A percentile compares a stretch with the other conserved stretches of the same genome.
phyloP scores from a whole-genome alignment of 169 alveolate species.

The Perkinsus chesapeaki region DNA sequence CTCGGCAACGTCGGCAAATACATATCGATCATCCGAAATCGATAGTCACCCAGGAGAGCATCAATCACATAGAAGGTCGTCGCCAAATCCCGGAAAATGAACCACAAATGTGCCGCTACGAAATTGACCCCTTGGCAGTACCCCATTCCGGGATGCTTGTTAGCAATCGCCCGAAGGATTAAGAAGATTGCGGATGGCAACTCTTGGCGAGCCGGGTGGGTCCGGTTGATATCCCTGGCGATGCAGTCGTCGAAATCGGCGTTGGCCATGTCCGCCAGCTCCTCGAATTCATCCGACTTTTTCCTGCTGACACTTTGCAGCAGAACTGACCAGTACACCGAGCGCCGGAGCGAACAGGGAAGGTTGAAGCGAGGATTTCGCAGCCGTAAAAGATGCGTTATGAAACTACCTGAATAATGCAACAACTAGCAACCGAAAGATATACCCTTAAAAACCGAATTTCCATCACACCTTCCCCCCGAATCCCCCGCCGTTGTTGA shows the following conservation, averaged over 20 bases:
- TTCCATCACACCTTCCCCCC: too few species aligned
- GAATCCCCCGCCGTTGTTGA: too few species aligned
- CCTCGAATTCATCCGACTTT: neutral
- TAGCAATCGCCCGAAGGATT: neutral
- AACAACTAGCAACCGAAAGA: too few species aligned
- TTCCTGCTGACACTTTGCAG: neutral
- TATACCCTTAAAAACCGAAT: too few species aligned
- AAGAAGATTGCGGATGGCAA: neutral
- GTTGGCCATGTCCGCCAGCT: neutral
- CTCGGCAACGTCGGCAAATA: neutral
- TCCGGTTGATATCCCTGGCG: neutral
- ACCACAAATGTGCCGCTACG: conserved; percentile 1
- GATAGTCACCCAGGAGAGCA: neutral
- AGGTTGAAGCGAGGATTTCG: neutral
- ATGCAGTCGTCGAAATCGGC: neutral
- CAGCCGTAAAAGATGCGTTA: neutral
- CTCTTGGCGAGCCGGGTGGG: neutral
- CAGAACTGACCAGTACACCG: neutral
- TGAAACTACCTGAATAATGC: neutral
- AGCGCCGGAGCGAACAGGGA: neutral
- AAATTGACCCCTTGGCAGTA: neutral
- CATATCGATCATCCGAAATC: neutral
- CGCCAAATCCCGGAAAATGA: neutral
- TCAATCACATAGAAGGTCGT: neutral
- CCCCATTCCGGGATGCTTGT: neutral